Evolutionary conservation across 495 filamentous ascomycete species (phyloP), one percentile per base, ranked within the genome.

Genomic region (Aspergillus sclerotiicarbonarius): DNA sequence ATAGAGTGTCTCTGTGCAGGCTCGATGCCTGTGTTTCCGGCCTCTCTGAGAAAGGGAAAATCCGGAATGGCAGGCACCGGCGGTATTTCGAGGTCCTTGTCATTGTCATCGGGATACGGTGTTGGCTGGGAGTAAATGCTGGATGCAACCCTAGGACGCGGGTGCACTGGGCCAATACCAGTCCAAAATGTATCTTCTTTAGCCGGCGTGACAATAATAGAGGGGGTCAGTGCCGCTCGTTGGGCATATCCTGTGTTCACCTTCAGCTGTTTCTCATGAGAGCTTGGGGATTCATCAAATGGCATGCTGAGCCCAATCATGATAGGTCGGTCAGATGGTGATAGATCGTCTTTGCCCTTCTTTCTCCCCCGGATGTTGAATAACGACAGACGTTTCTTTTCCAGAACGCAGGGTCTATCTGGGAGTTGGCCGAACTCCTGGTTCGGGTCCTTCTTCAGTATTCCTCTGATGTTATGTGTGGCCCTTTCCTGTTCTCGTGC

Each of bases 241-340:
- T 62, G 68, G 55, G 6, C 62, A 59, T 44, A 59, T 66, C 55
- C 64, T 67, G 29, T 75, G 70, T n/a, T 60, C 50, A 62, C 57
- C 57, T 64, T 65, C 66, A 57, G 32, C 25, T 59, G 55, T 21
- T 69, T 62, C 60, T 68, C 57, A 41, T 65, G 56, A 19, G 70
- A 67, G 32, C 77, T 73, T 2, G 78, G 70, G 4, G 87, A 66
- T 19, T 84, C 80, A 31, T 82, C 78, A 7, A 79, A 79, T 10
- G 89, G 87, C 31, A 94, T 81, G 4, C 80, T 81, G 8, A 95
- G 81, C 0, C 90, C 91, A 57, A 96, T 95, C 62, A 90, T 78
- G 43, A 96, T 91, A 13, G 88, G 82, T 25, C 88, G 74, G 62
- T 90, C 87, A 6, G 79, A 85, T 0, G 91, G 91, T 6, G 90